Base-by-base conservation (phyloP, 2,329 filamentous ascomycete genomes). In the Nannizziopsis barbatae region DNA sequence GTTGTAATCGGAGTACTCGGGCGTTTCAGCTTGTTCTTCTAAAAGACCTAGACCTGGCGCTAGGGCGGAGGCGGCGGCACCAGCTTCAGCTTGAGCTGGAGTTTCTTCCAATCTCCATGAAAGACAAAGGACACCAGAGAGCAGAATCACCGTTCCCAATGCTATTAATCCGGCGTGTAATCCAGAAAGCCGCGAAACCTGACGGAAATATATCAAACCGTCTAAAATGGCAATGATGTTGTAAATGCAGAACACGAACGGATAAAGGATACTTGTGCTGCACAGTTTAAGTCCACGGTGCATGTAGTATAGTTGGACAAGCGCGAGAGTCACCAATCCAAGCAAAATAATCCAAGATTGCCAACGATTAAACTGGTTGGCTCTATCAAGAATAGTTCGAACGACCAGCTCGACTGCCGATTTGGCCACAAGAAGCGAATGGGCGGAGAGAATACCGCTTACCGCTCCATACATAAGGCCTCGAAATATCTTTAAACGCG, bases 221-320 rank as follows among this genome's bases (percentile, higher is more conserved):
- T 98, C 92, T 57, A 96, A 73, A 57, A 98, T 98, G 56, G 92
- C 92, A 61, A 96, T 89, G 60, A 98, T 95, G 73, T 98, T 98
- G 75, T 96, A 98, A 55, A 96, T 80, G 74, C 92, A 98, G 68
- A 98, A 98, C 35, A 96, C 89, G 58, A 96, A 82, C 4, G 92
- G 92, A 66, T 98, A 98, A 56, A 98, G 75, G 53, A 96, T 84
- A 59, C 87, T 95, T 17, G 92, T 96, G 47, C 89, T 95, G 65
- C 93, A 88, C 45, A 98, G 76, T 67, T 95, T 95, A 53, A 98
- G 75, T 46, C 92, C 92, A 38, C 86, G 80, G 63, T 98, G 92
- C 52, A 98, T 79, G 66, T 93, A 96, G 69, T 95, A 98, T 5
- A 98, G 77, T 66, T 98, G 92, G 39, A 81, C 84, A 39, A 98